Conservation (phyloP, 2,329 filamentous ascomycete genomes). For the Raffaelea arxii region DNA sequence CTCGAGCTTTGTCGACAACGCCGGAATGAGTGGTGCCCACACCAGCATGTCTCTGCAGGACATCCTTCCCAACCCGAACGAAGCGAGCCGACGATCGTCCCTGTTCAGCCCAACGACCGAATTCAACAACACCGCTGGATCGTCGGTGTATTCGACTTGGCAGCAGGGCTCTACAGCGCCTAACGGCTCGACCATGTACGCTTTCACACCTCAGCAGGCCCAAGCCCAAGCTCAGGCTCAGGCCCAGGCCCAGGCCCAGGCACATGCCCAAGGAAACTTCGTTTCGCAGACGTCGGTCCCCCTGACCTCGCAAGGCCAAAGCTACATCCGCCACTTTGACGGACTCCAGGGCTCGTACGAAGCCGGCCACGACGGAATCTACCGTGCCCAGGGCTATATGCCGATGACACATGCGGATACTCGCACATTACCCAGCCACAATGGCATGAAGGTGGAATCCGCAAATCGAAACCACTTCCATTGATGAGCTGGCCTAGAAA, state of each 20-base stretch:
- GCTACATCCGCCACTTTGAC: slow-evolving; percentile 20
- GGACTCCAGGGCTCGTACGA: slow-evolving; percentile 18
- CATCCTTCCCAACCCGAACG: slow-evolving; percentile 34
- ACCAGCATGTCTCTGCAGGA: slow-evolving; percentile 32
- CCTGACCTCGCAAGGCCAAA: slow-evolving; percentile 15
- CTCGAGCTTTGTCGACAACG: slow-evolving; percentile 27
- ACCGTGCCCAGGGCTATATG: slow-evolving; percentile 13
- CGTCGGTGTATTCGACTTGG: slow-evolving; percentile 34
- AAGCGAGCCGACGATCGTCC: slow-evolving; percentile 35
- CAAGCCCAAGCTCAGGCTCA: slow-evolving; percentile 4
- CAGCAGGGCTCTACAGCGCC: slow-evolving; percentile 32
- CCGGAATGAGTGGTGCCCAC: slow-evolving; percentile 21
- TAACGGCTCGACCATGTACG: slow-evolving; percentile 32
- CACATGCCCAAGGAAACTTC: slow-evolving; percentile 14
- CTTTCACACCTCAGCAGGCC: slow-evolving; percentile 31
- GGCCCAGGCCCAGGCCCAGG: slow-evolving; percentile 1
- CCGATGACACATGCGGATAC: slow-evolving; percentile 13
- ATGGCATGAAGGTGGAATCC: slow-evolving; percentile 13
- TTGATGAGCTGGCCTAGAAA: background rate
- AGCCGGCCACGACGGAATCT: slow-evolving; percentile 16
- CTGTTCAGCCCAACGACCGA: slow-evolving; percentile 32
- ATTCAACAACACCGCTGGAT: slow-evolving; percentile 28
- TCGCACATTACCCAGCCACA: slow-evolving; percentile 7
- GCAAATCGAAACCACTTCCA: slow-evolving; percentile 9
- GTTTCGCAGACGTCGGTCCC: slow-evolving; percentile 18